These are phyloP conservation scores for Cicer bijugum DNA, from an alignment of 306 rosid species.

Conservation along the genomic window DNA sequence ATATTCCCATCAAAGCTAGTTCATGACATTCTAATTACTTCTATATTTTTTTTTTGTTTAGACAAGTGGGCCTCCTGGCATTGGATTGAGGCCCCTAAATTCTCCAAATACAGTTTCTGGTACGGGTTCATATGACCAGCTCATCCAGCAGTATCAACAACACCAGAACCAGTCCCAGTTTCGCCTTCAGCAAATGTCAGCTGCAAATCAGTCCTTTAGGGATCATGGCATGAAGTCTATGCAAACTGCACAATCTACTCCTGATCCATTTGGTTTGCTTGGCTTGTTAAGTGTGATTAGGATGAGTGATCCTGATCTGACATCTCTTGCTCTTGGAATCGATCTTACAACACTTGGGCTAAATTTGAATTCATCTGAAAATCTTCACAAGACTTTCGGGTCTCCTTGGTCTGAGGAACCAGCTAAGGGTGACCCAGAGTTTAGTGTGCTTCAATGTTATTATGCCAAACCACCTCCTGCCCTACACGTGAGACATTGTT, in stretches of 20 bases:
- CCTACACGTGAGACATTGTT: slow-evolving; percentile 65
- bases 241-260: slow-evolving; percentile 76
- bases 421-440: slow-evolving; percentile 95
- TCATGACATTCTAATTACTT: slow-evolving; percentile 19
- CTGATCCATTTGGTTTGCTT: slow-evolving; percentile 92
- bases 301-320: slow-evolving; percentile 90
- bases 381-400: slow-evolving; percentile 95
- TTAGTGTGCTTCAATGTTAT: slow-evolving; percentile 86
- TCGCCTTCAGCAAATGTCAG: slow-evolving; percentile 82
- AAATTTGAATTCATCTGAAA: slow-evolving; percentile 92
- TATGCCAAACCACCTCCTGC: slow-evolving; percentile 78
- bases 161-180: slow-evolving; percentile 88
- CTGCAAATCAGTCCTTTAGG: slow-evolving; percentile 79
- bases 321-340: slow-evolving; percentile 96
- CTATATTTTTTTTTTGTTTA: slow-evolving; percentile 49
- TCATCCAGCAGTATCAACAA: slow-evolving; percentile 90
- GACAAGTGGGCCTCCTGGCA: slow-evolving; percentile 96
- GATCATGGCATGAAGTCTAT: slow-evolving; percentile 84
- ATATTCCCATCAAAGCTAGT: slow-evolving; percentile 4
- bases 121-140: slow-evolving; percentile 86
- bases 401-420: slow-evolving; percentile 99
- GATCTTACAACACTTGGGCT: slow-evolving; percentile 94
- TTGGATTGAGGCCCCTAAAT: slow-evolving; percentile 91
- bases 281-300: slow-evolving; percentile 92
- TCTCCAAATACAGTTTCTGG: slow-evolving; percentile 83